A percentile compares a stretch with the other conserved stretches of the same genome.
Evolutionary conservation across 495 filamentous ascomycete genomes (phyloP).

Genomic region (Podospora pseudocomata): DNA sequence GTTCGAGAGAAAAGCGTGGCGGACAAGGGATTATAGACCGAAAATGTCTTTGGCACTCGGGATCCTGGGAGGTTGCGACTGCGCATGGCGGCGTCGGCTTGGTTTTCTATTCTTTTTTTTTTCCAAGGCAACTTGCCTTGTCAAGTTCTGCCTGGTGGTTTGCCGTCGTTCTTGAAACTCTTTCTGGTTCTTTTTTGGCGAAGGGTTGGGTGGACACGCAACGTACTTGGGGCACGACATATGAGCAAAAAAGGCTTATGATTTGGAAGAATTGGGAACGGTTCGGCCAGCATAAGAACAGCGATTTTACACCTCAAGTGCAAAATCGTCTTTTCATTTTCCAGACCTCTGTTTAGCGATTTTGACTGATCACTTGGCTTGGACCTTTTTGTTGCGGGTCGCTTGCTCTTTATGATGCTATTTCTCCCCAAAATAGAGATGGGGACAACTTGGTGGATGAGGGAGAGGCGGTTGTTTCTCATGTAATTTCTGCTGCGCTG

Average conservation of each 20-base stretch:
- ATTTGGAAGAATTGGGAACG: background rate
- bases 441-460: background rate
- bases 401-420: background rate
- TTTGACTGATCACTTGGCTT: background rate
- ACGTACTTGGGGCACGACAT: background rate
- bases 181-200: slow-evolving; percentile 6
- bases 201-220: background rate
- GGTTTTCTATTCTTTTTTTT: slow-evolving; percentile 4
- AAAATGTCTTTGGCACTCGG: slow-evolving; percentile 12
- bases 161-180: slow-evolving; percentile 14
- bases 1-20: background rate
- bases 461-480: background rate
- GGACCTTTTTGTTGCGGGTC: background rate
- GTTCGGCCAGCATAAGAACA: background rate
- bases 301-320: background rate
- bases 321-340: background rate
- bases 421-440: background rate
- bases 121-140: background rate
- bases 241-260: background rate
- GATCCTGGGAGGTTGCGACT: slow-evolving; percentile 9
- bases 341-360: background rate
- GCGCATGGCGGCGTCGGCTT: slow-evolving; percentile 22
- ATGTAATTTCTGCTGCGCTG: background rate
- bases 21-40: slow-evolving; percentile 1
- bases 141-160: slow-evolving; percentile 6